Evolutionary conservation across 1,284 basidiomycete genomes (phyloP), one percentile per base, ranked within the genome.

Genomic region (Sanghuangporus baumii): DNA sequence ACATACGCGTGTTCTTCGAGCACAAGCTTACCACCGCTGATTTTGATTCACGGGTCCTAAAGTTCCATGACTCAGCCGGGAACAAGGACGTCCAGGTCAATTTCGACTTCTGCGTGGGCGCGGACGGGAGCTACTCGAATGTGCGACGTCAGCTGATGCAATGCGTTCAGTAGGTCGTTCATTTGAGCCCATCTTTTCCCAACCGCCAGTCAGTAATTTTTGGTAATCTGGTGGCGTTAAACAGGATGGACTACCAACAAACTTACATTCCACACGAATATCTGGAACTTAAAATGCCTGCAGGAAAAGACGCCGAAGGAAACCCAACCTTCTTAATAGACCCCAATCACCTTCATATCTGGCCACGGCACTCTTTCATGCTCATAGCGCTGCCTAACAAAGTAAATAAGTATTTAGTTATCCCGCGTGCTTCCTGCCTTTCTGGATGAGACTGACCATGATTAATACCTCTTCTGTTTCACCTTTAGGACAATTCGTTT

Each of bases 301-400:
- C 95, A 70, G 89, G 89, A 63, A 76, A 79, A 62, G 81, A 84
- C 69, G 75, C 72, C 70, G 75, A 81, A 68, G 91, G 85, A 67
- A 78, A 85, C 65, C 74, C 84, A 64, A 79, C 76, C 34, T 99
- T 92, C 78, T 79, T 87, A 57, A 86, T 99, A 75, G 94, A 97
- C 81, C 91, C 93, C 67, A 89, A 93, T 76, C 93, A 98, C 76
- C 86, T 99, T 67, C 97, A 99, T 79, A 98, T 99, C 72, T 99
- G 96, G 96, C 97, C 96, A 63, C 88, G 95, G 71, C 93, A 96
- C 75, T 91, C 93, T 57, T 98, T 98, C 81, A 99, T 99, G 96
- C 85, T 99, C 70, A 98, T 99, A 71, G 97, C 94, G 18, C 86
- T 99, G 58, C 94, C 96, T 67, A 99, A 98, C 80, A 89, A 93